These are phyloP conservation scores for Penicillium simplicissimum DNA, from an alignment of 495 filamentous ascomycete species.

Conservation along the genomic window DNA sequence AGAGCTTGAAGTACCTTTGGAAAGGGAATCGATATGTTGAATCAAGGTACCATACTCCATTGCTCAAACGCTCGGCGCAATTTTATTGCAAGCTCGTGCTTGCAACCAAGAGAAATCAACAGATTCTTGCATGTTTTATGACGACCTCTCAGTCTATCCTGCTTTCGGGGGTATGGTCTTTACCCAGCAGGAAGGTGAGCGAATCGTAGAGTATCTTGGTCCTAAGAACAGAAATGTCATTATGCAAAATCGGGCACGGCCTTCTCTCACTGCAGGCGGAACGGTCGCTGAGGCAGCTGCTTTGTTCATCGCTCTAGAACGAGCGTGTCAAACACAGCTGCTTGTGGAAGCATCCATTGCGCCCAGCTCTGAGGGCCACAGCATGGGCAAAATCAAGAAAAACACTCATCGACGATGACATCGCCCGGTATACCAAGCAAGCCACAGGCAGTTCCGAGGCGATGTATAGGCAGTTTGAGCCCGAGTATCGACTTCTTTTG, in stretches of 20 bases:
- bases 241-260: conserved; percentile 62
- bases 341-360: conserved; percentile 54
- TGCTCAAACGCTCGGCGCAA: no score
- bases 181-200: conserved; percentile 53
- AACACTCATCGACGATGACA: neutral
- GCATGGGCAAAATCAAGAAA: neutral
- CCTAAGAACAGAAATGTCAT: conserved; percentile 52
- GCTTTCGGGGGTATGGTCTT: conserved; percentile 52
- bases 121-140: conserved; percentile 53
- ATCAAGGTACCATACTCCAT: conserved; percentile 32
- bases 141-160: conserved; percentile 43
- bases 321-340: conserved; percentile 60
- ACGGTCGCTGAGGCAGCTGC: conserved; percentile 60
- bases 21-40: conserved; percentile 39
- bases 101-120: neutral
- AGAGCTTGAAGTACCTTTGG: conserved; percentile 35
- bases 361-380: conserved; percentile 23
- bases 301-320: conserved; percentile 61
- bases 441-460: conserved; percentile 20
- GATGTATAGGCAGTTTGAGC: conserved; percentile 25
- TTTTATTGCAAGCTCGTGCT: neutral
- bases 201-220: conserved; percentile 55
- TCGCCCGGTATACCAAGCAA: neutral
- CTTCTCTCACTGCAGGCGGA: conserved; percentile 51
- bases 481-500: conserved; percentile 11